Percentiles rank a stretch among this genome's conserved stretches.
Conservation (phyloP, 2,329 filamentous ascomycete genomes). For the Xylariaceae sp. region DNA sequence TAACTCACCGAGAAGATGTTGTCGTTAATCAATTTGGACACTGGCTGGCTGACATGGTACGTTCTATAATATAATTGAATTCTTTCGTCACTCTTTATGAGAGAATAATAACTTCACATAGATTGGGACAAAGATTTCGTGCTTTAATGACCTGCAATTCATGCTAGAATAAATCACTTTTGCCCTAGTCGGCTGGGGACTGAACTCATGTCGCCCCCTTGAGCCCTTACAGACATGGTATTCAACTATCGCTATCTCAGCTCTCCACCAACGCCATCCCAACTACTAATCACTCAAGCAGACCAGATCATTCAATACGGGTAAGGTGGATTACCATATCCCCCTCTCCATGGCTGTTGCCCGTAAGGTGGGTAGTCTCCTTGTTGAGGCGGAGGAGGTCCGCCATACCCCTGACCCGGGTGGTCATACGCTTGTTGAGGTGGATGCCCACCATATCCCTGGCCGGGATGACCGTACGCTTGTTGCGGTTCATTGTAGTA, state of each 20-base stretch:
- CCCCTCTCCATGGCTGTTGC: slow-evolving; percentile 17
- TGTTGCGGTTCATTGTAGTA: slow-evolving; percentile 13
- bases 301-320: slow-evolving; percentile 9
- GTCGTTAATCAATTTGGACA: no score
- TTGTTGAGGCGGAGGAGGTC: slow-evolving; percentile 14
- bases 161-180: neutral
- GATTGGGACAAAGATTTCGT: neutral
- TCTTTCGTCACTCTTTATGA: neutral
- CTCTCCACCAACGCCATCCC: slow-evolving; percentile 6
- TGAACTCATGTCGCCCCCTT: neutral
- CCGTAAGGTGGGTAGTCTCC: slow-evolving; percentile 20
- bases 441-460: neutral
- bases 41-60: no score
- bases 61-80: no score
- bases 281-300: neutral
- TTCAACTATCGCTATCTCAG: neutral
- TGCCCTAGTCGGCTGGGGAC: neutral
- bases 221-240: slow-evolving; percentile 6
- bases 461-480: neutral
- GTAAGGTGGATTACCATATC: slow-evolving; percentile 18
- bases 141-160: neutral
- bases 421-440: neutral
- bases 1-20: no score
- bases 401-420: slow-evolving; percentile 11
- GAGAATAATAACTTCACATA: neutral